phyloP scores from a whole-genome alignment of 768 basidiomycete species.

The Coprinellus micaceus region DNA sequence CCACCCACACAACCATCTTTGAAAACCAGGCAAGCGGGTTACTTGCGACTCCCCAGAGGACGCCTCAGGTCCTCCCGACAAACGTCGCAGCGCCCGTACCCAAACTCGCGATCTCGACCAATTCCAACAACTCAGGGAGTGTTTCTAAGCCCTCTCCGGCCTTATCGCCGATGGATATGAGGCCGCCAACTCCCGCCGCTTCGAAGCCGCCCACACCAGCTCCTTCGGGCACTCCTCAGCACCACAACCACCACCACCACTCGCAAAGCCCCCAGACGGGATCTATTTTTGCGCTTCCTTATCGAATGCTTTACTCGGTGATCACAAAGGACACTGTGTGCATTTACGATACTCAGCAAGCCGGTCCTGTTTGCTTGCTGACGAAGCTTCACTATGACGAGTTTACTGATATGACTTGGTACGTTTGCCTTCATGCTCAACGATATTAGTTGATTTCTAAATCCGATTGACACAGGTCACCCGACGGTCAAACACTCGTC shows the following conservation, averaged over 20 bases:
- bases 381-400: conserved; percentile 96
- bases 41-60: conserved; percentile 32
- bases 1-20: background rate
- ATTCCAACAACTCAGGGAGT: conserved; percentile 11
- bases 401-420: conserved; percentile 97
- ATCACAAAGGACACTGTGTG: conserved; percentile 94
- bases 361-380: conserved; percentile 85
- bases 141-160: conserved; percentile 46
- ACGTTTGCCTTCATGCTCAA: conserved; percentile 23
- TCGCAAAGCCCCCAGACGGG: conserved; percentile 34
- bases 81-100: conserved; percentile 50
- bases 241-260: conserved; percentile 3
- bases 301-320: conserved; percentile 92
- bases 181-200: conserved; percentile 60
- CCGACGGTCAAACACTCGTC: conserved; percentile 90
- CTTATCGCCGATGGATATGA: conserved; percentile 49
- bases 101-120: conserved; percentile 32
- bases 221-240: conserved; percentile 20
- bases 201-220: conserved; percentile 53
- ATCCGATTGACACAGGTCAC: conserved; percentile 60
- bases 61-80: conserved; percentile 21
- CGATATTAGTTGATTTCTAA: background rate
- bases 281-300: conserved; percentile 85
- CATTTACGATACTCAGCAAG: conserved; percentile 96
- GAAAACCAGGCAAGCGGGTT: conserved; percentile 13